Evolutionary conservation across 495 filamentous ascomycete species (phyloP).

Genomic region (Penicillium daleae): DNA sequence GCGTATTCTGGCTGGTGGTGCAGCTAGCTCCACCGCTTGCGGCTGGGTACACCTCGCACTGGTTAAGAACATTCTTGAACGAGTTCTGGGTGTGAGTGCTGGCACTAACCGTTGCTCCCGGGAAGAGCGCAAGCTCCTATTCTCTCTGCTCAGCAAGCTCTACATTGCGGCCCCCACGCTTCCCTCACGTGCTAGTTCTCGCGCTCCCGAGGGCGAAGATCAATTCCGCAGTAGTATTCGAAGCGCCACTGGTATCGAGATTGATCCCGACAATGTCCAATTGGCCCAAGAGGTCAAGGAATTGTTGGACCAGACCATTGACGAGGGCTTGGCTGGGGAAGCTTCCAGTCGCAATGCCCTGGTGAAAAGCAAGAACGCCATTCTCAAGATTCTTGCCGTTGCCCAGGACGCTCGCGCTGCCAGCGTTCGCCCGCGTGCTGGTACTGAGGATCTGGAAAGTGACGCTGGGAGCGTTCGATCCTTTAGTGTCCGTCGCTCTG

Average conservation of each 20-base stretch:
- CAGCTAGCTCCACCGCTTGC: constrained; percentile 54
- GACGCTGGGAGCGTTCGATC: constrained; percentile 43
- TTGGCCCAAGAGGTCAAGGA: constrained; percentile 50
- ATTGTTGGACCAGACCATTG: constrained; percentile 67
- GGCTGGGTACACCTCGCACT: constrained; percentile 56
- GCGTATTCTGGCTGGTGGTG: constrained; percentile 52
- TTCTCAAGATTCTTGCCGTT: constrained; percentile 52
- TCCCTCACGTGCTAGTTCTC: constrained; percentile 43
- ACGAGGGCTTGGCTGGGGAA: constrained; percentile 68
- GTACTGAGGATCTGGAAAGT: constrained; percentile 43
- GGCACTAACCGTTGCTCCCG: constrained; percentile 53
- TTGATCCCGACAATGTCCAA: constrained; percentile 40
- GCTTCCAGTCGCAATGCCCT: constrained; percentile 74
- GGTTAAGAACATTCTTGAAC: constrained; percentile 41
- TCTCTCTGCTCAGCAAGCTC: constrained; percentile 79
- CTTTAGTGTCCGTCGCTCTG: constrained; percentile 45
- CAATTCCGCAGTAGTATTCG: constrained; percentile 46
- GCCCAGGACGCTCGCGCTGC: constrained; percentile 40
- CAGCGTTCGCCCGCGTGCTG: constrained; percentile 40
- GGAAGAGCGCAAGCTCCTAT: constrained; percentile 84
- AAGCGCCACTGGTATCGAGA: constrained; percentile 40
- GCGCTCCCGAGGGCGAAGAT: constrained; percentile 44
- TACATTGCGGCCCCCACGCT: constrained; percentile 64
- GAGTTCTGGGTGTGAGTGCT: constrained; percentile 37
- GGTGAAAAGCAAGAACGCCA: constrained; percentile 73